These are phyloP conservation scores for Verticillium tricorpus DNA, from an alignment of 2,329 filamentous ascomycete genomes.

Conservation along the genomic window DNA sequence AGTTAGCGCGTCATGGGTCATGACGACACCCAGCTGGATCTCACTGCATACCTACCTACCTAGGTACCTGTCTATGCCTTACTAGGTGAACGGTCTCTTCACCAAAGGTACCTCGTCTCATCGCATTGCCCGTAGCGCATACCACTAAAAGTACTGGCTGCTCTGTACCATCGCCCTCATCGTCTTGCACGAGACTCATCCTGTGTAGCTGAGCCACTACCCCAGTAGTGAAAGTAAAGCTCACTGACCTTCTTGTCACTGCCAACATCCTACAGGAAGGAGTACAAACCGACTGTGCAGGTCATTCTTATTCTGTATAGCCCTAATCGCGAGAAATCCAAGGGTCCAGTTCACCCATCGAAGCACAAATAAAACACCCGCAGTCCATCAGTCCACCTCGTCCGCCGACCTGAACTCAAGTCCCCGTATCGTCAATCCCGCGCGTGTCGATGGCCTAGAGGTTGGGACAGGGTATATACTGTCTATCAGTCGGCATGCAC, in stretches of 20 bases:
- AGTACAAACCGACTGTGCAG: too few species aligned
- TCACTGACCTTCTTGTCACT: too few species aligned
- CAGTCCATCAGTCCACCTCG: neutral
- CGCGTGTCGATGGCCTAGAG: neutral
- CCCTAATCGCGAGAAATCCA: neutral
- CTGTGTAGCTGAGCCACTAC: too few species aligned
- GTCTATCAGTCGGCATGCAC: constrained; percentile 61
- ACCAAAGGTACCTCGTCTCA: too few species aligned
- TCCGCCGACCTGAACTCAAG: neutral
- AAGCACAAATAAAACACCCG: neutral
- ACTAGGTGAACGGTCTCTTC: too few species aligned
- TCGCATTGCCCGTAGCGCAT: too few species aligned
- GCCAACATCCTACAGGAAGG: too few species aligned
- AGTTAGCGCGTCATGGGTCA: neutral
- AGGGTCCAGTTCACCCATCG: neutral
- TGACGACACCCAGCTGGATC: neutral
- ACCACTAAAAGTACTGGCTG: too few species aligned
- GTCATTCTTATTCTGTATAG: neutral
- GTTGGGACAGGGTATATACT: neutral
- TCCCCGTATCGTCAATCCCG: neutral
- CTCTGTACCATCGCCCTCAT: too few species aligned
- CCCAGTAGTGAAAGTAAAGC: too few species aligned
- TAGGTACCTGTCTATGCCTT: too few species aligned
- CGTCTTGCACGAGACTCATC: too few species aligned
- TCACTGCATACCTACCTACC: neutral